A percentile compares a stretch with the other conserved stretches of the same genome.
Evolutionary conservation across 768 basidiomycete species (phyloP).

Genomic region (Goffeauzyma gilvescens): DNA sequence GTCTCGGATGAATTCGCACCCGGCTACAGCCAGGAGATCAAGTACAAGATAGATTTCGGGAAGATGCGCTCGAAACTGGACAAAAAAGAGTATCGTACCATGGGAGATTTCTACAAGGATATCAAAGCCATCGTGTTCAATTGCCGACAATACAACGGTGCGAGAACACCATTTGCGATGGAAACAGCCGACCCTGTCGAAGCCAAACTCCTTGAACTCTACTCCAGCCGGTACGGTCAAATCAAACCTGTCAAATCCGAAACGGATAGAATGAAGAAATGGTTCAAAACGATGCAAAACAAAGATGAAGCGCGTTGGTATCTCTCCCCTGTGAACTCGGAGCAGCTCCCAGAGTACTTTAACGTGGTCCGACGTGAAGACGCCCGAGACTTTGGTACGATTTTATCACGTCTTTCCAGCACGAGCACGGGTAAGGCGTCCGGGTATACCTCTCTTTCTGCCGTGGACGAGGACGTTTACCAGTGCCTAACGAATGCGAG

Average conservation of each 20-base stretch:
- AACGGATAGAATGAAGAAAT: too few relatives aligned
- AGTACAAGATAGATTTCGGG: conserved; percentile 41
- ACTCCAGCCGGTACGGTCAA: too few relatives aligned
- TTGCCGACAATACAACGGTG: conserved; percentile 82
- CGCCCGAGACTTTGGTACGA: conserved; percentile 67
- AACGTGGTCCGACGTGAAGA: conserved; percentile 68
- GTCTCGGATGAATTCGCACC: conserved; percentile 27
- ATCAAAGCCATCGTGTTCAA: too few relatives aligned
- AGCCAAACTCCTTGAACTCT: too few relatives aligned
- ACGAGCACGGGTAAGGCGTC: conserved; percentile 53
- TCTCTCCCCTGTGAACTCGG: too few relatives aligned
- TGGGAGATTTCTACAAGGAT: too few relatives aligned
- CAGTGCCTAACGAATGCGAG: conserved; percentile 78
- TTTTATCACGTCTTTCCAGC: conserved; percentile 54
- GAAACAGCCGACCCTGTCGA: conserved; percentile 81
- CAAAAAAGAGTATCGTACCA: too few relatives aligned
- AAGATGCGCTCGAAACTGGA: background rate
- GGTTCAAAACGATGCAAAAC: too few relatives aligned
- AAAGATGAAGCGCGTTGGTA: too few relatives aligned
- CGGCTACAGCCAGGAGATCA: conserved; percentile 75
- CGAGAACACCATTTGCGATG: conserved; percentile 52
- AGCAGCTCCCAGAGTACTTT: conserved; percentile 73
- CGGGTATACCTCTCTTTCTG: conserved; percentile 56
- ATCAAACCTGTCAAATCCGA: too few relatives aligned
- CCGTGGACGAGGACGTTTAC: conserved; percentile 65